These are phyloP conservation scores for Lodderomyces oxycetoniae DNA, from an alignment of 1,139 yeast species.

Conservation along the genomic window DNA sequence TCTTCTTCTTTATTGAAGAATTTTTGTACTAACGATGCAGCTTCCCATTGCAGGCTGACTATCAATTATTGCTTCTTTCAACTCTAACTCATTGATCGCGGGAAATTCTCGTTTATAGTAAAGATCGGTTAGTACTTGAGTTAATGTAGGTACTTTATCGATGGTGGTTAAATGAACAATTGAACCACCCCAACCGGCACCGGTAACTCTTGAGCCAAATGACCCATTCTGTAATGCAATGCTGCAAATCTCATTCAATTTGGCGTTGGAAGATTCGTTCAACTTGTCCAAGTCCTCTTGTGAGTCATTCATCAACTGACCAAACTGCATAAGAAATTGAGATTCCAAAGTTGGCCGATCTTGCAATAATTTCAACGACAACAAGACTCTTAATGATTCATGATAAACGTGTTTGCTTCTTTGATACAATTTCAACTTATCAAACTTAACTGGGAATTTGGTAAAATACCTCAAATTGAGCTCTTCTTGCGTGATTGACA, in stretches of 20 bases:
- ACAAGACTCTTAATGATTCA: slow-evolving; percentile 59
- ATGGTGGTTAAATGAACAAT: slow-evolving; percentile 58
- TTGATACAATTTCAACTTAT: slow-evolving; percentile 50
- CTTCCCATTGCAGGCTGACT: slow-evolving; percentile 61
- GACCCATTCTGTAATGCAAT: slow-evolving; percentile 57
- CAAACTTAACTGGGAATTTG: slow-evolving; percentile 54
- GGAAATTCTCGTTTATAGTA: slow-evolving; percentile 52
- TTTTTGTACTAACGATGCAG: slow-evolving; percentile 24
- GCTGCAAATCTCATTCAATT: slow-evolving; percentile 47
- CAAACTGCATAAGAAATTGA: slow-evolving; percentile 38
- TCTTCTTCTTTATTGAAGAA: not conserved
- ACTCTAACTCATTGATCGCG: slow-evolving; percentile 36
- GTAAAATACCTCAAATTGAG: slow-evolving; percentile 45
- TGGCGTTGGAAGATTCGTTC: slow-evolving; percentile 54
- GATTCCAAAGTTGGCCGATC: not conserved
- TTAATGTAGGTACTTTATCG: slow-evolving; percentile 41
- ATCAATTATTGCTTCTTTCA: slow-evolving; percentile 51
- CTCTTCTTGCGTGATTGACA: slow-evolving; percentile 41
- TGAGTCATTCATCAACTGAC: slow-evolving; percentile 55
- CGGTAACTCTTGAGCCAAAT: slow-evolving; percentile 66
- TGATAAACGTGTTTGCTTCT: slow-evolving; percentile 60
- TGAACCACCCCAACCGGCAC: slow-evolving; percentile 83
- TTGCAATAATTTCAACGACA: slow-evolving; percentile 40
- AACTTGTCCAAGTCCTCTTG: slow-evolving; percentile 48
- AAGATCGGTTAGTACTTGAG: slow-evolving; percentile 37